Percentiles rank a stretch among this genome's conserved stretches.
Conservation (phyloP, 306 rosid genomes). For the Fagus sylvatica region DNA sequence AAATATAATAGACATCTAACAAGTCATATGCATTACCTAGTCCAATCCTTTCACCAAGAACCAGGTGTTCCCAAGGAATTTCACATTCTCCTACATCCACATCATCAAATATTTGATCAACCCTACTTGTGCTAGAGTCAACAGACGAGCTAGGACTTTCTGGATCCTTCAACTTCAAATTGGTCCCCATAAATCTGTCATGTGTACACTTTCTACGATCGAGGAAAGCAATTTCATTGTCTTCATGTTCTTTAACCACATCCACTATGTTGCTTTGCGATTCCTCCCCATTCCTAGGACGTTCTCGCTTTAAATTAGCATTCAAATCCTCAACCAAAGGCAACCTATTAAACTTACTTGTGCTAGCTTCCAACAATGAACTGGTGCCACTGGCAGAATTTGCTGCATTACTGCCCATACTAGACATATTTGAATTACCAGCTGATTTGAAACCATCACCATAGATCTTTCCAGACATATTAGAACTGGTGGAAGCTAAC, state of each 20-base stretch:
- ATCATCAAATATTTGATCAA: conserved; percentile 77
- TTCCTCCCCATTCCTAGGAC: conserved; percentile 28
- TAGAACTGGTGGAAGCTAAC: conserved; percentile 59
- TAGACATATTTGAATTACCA: conserved; percentile 34
- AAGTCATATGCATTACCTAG: conserved; percentile 63
- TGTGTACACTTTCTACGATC: conserved; percentile 54
- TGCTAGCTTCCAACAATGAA: conserved; percentile 33
- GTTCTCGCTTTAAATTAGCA: conserved; percentile 35
- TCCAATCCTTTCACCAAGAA: conserved; percentile 93
- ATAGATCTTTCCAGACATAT: conserved; percentile 49
- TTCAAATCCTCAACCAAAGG: conserved; percentile 39
- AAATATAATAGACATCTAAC: background rate
- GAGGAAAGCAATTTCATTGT: conserved; percentile 39
- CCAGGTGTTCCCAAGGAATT: conserved; percentile 94
- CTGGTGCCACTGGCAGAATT: conserved; percentile 28
- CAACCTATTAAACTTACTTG: conserved; percentile 32
- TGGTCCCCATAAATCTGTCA: conserved; percentile 63
- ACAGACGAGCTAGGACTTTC: conserved; percentile 56
- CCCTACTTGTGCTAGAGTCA: conserved; percentile 54
- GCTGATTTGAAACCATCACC: conserved; percentile 44
- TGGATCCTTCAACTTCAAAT: conserved; percentile 58
- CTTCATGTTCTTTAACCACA: conserved; percentile 39
- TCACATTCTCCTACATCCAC: conserved; percentile 94
- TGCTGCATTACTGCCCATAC: conserved; percentile 38
- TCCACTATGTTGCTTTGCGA: conserved; percentile 34